These are phyloP conservation scores for Amanita thiersii DNA, from an alignment of 768 basidiomycete genomes.

Conservation along the genomic window DNA sequence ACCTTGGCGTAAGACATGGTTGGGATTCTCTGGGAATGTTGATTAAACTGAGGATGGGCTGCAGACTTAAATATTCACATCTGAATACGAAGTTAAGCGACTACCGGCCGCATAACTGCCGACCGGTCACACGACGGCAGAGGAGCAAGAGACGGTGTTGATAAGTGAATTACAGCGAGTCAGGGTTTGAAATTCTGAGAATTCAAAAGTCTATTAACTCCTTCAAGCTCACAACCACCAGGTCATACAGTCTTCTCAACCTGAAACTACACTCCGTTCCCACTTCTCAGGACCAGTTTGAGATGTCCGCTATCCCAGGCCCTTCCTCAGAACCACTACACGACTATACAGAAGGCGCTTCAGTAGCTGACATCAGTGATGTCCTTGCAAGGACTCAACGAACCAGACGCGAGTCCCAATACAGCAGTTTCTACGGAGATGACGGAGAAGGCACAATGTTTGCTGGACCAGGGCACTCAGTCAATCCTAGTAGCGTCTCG, in stretches of 20 bases:
- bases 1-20: conserved; percentile 31
- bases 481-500: conserved; percentile 73
- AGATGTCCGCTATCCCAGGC: conserved; percentile 33
- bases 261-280: neutral
- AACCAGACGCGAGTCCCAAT: conserved; percentile 62
- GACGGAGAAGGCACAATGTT: conserved; percentile 65
- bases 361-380: conserved; percentile 60
- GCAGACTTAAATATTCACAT: neutral
- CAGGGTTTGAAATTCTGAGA: neutral
- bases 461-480: conserved; percentile 64
- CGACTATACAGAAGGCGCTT: conserved; percentile 88
- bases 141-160: too few species aligned
- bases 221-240: neutral
- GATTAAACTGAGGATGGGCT: neutral
- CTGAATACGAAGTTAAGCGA: too few species aligned
- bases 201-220: neutral
- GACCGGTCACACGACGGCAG: too few species aligned
- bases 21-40: conserved; percentile 1
- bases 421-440: conserved; percentile 48
- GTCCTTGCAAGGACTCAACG: conserved; percentile 45
- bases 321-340: conserved; percentile 21
- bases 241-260: neutral
- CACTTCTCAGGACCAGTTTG: conserved; percentile 20
- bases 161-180: neutral
- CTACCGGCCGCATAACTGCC: too few species aligned